Conservation (phyloP, 1,139 yeast genomes). For the Candida gigantensis region DNA sequence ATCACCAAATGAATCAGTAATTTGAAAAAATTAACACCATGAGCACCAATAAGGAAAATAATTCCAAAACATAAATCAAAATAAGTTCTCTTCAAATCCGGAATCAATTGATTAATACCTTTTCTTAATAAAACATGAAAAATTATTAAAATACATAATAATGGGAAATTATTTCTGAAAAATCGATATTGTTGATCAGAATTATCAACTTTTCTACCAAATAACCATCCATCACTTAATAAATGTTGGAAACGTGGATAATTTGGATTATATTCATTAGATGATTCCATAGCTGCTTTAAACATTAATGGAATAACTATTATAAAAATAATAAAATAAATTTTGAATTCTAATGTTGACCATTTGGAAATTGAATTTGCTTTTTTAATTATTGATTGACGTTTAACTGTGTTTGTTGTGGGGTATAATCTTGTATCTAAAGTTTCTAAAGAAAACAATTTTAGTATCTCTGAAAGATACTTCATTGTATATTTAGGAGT, state of each 20-base stretch:
- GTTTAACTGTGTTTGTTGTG: constrained; percentile 46
- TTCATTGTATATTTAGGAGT: constrained; percentile 14
- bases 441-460: constrained; percentile 70
- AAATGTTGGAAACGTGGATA: constrained; percentile 62
- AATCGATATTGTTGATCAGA: constrained; percentile 88
- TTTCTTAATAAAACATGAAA: constrained; percentile 57
- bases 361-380: constrained; percentile 62
- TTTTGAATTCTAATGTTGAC: constrained; percentile 70
- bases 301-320: constrained; percentile 80
- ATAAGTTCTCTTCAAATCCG: constrained; percentile 36
- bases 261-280: constrained; percentile 76
- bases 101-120: constrained; percentile 21
- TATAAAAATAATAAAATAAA: constrained; percentile 63
- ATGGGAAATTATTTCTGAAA: constrained; percentile 76
- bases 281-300: constrained; percentile 78
- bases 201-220: constrained; percentile 81
- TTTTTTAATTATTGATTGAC: constrained; percentile 38
- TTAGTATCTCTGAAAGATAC: constrained; percentile 22
- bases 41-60: constrained; percentile 68
- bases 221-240: constrained; percentile 72
- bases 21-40: constrained; percentile 72
- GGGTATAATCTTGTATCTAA: constrained; percentile 74
- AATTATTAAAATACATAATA: constrained; percentile 54
- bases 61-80: constrained; percentile 78
- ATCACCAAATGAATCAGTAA: constrained; percentile 58